Base-by-base conservation (phyloP, 1,284 basidiomycete genomes). In the Austropuccinia psidii region DNA sequence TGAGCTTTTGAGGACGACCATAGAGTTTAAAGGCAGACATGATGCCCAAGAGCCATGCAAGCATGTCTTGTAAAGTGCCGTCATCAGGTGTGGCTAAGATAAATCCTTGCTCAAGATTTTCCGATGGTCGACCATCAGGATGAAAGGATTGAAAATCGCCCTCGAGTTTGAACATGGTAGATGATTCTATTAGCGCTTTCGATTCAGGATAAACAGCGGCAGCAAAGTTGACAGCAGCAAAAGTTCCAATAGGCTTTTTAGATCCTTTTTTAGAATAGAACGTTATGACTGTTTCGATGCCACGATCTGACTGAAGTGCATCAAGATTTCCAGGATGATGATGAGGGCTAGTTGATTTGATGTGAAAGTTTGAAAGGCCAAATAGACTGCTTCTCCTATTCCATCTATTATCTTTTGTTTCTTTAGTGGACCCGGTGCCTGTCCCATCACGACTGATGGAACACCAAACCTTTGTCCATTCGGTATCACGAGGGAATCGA, bases 381-480 rank as follows among this genome's bases (percentile, higher is more conserved):
- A 69, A 69, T n/a, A 69, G 21, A 49, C 67, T 69, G 31, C 27
- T 47, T 11, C 67, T 33, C n/a, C 52, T 54, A 29, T 49, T 37
- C 29, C 62, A 35, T 29, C 47, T 57, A 8, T 39, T 45, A 33
- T 58, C 52, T 29, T 69, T 69, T 41, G 24, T 27, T 7, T 33
- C 24, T 24, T 45, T 62, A 15, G 41, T 52, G 41, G 21, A 45
- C n/a, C n/a, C n/a, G 45, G 57, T 60, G 52, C 31, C 35, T 52
- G 52, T 41, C 31, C 47, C 55, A 39, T 39, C 37, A 8, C 21
- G 35, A 35, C 21, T 29, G 37, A 84, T 17, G 97, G 83, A 6
- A 90, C 87, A 84, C 90, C 92, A 98, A 69, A 94, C 85, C 61
- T 87, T 86, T 78, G 93, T 93, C 95, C 95, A 98, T 77, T 97